Evolutionary conservation across 2,329 filamentous ascomycete species (phyloP).

Genomic region (Hypoxylon sp.): DNA sequence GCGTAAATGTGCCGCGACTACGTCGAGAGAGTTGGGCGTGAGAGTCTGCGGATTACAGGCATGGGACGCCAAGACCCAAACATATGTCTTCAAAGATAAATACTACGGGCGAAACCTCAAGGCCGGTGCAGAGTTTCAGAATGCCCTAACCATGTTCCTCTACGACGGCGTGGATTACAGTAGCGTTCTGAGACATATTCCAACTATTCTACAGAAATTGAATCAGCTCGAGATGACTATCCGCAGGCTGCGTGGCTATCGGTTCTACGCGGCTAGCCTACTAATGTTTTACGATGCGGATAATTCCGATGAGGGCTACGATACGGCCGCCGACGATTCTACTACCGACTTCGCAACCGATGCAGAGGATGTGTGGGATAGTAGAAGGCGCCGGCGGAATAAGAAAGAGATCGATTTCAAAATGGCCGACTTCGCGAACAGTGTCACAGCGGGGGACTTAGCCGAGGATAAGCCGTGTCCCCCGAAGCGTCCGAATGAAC

Average conservation of each 20-base stretch:
- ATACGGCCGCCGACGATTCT: conserved; percentile 69
- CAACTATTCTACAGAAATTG: conserved; percentile 87
- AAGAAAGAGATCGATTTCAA: conserved; percentile 86
- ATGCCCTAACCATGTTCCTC: conserved; percentile 88
- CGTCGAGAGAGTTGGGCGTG: conserved; percentile 91
- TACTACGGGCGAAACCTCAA: conserved; percentile 93
- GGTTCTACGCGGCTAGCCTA: conserved; percentile 95
- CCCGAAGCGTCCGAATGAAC: conserved; percentile 82
- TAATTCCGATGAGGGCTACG: conserved; percentile 67
- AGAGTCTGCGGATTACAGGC: conserved; percentile 96
- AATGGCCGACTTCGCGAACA: conserved; percentile 99
- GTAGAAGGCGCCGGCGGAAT: conserved; percentile 62
- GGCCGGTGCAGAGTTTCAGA: conserved; percentile 89
- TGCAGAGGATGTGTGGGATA: conserved; percentile 65
- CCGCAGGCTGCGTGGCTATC: conserved; percentile 82
- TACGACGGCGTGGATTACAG: conserved; percentile 88
- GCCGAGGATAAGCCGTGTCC: conserved; percentile 77
- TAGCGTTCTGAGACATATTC: conserved; percentile 89
- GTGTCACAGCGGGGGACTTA: conserved; percentile 87
- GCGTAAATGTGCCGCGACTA: conserved; percentile 92
- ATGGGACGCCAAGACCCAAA: conserved; percentile 87
- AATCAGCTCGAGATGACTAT: conserved; percentile 87
- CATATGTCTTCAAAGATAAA: conserved; percentile 97
- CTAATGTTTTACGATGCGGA: conserved; percentile 98
- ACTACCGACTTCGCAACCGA: conserved; percentile 72